Evolutionary conservation across 169 alveolate genomes (phyloP).

Genomic region (Babesia bovis): DNA sequence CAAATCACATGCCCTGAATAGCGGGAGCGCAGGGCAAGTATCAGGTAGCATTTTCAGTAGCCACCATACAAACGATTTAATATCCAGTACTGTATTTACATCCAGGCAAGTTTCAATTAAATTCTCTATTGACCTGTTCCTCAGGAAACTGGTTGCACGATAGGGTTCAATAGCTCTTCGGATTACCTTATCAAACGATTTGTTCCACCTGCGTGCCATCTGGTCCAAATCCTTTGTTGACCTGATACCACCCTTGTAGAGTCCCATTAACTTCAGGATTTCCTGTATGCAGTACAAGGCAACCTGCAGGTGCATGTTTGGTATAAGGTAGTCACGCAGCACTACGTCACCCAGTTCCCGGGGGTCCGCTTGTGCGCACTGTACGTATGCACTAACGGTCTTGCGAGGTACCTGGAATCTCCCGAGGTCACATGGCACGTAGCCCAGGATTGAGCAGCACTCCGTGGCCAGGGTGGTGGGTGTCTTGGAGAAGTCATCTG

Average conservation of each 20-base stretch:
- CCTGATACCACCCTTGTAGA: slow-evolving; percentile 30
- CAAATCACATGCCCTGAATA: slow-evolving; percentile 56
- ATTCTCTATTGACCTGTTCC: slow-evolving; percentile 38
- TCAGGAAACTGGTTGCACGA: slow-evolving; percentile 32
- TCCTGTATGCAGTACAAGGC: slow-evolving; percentile 52
- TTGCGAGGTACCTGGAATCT: neutral
- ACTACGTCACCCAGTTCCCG: slow-evolving; percentile 18
- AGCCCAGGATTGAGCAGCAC: slow-evolving; percentile 48
- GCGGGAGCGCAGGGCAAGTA: slow-evolving; percentile 34
- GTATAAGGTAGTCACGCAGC: slow-evolving; percentile 35
- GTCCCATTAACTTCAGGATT: slow-evolving; percentile 25
- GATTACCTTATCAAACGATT: slow-evolving; percentile 11
- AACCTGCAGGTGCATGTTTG: slow-evolving; percentile 53
- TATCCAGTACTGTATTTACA: slow-evolving; percentile 54
- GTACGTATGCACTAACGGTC: neutral
- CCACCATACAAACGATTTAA: slow-evolving; percentile 62
- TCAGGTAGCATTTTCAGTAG: slow-evolving; percentile 50
- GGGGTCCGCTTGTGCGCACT: slow-evolving; percentile 5
- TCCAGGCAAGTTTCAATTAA: slow-evolving; percentile 39
- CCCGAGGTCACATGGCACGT: slow-evolving; percentile 35
- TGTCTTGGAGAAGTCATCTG: slow-evolving; percentile 44
- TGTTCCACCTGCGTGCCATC: slow-evolving; percentile 27
- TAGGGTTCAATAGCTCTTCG: slow-evolving; percentile 43
- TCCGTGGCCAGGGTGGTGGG: slow-evolving; percentile 34
- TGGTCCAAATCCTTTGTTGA: slow-evolving; percentile 14